Base-by-base conservation (phyloP, 345 rosid genomes). In the Lepidium didymum region DNA sequence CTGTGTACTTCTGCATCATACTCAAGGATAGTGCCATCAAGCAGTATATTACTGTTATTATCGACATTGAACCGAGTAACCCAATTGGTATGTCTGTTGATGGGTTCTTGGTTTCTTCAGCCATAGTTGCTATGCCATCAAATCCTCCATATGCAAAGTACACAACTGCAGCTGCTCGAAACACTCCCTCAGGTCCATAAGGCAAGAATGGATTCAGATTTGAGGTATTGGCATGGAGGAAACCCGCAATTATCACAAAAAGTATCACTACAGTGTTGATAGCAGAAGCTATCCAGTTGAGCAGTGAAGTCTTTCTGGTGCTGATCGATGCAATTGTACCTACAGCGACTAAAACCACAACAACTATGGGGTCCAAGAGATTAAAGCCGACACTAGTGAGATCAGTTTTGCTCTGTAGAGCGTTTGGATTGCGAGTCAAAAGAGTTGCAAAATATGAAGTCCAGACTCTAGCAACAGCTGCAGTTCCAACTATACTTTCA, bases 401-500 rank as follows among this genome's bases (percentile, higher is more conserved):
- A 13, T 77, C 62, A 10, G 72, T 80, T 43, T 73, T 62, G 73
- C 86, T 71, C 4, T 88, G 83, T 44, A 92, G 83, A 58, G 68
- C 77, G 13, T 81, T 53, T 2, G 95, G 87, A 0, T 77, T 15
- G 2, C 69, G 86, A 74, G 89, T 86, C 79, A 82, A 79, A 69
- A 92, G 81, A 6, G 96, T 83, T 34, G 96, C 91, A 13, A 86
- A 86, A 77, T 92, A 89, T 6, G 92, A 87, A 54, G 95, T 87
- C 95, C 92, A 92, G 0, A 96, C 79, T 23, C 95, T 81, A 3
- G 95, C 81, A 36, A 92, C 96, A 6, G 87, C 87, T 35, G 98
- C 95, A 1, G 95, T 91, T 0, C 83, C 80, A 5, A 92, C 82
- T 3, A 85, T 72, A 56, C 91, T 79, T 72, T 92, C 96, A 8